Percentiles rank a stretch among this genome's conserved stretches.
These are phyloP conservation scores for Curvularia verruculosa DNA, from an alignment of 2,329 filamentous ascomycete species.

Conservation along the genomic window DNA sequence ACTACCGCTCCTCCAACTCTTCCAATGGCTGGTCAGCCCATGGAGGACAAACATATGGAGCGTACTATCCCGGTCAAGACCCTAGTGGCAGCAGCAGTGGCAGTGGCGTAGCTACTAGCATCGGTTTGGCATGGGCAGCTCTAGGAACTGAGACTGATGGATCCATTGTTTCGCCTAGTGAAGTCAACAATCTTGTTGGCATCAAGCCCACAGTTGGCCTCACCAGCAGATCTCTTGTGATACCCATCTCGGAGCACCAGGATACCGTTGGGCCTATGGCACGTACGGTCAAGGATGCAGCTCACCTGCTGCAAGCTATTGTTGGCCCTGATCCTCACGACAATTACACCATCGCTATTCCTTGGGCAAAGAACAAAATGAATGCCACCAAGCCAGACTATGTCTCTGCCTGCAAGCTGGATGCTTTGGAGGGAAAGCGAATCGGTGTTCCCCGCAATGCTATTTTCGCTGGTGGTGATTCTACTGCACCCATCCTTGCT, in stretches of 20 bases:
- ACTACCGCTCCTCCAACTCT: constrained; percentile 63
- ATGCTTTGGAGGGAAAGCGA: constrained; percentile 61
- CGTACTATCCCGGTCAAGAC: constrained; percentile 67
- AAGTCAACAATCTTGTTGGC: constrained; percentile 67
- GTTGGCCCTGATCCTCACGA: constrained; percentile 59
- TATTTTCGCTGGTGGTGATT: constrained; percentile 49
- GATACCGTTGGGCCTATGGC: constrained; percentile 65
- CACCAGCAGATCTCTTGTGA: constrained; percentile 66
- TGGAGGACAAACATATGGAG: constrained; percentile 66
- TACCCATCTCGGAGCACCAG: constrained; percentile 66
- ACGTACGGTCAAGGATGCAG: constrained; percentile 64
- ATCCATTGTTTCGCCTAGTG: constrained; percentile 64
- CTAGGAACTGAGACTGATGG: constrained; percentile 69
- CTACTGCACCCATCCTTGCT: constrained; percentile 51
- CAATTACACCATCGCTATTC: constrained; percentile 66
- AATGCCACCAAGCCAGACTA: constrained; percentile 63
- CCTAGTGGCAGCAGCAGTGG: constrained; percentile 57
- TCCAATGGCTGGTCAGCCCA: constrained; percentile 69
- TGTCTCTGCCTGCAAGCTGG: constrained; percentile 61
- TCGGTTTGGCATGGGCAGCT: constrained; percentile 65
- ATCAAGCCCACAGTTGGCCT: constrained; percentile 68
- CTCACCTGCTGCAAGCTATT: constrained; percentile 64
- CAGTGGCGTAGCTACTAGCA: constrained; percentile 63
- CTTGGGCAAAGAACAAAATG: constrained; percentile 48
- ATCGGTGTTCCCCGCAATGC: constrained; percentile 70